Base-by-base conservation (phyloP, 73 alveolate genomes). In the Paramecium octaurelia region DNA sequence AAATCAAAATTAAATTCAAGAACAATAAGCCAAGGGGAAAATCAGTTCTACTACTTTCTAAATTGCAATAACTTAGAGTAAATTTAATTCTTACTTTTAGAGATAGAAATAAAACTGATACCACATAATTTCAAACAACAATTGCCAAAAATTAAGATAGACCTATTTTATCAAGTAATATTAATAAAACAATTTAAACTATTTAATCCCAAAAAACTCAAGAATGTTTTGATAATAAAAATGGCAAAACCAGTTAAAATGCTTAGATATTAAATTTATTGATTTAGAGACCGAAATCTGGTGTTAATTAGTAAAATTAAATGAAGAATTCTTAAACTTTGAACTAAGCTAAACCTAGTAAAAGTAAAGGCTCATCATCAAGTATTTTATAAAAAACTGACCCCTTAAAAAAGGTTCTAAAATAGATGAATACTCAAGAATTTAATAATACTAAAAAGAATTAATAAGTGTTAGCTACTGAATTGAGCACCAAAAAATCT, bases 51-150 rank as follows among this genome's bases (percentile, higher is more conserved):
- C 40, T 73, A 73, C 35, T 73, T 34, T 34, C 9, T 73, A 0
- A 73, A 73, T 73, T 73, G 34, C 59, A 73, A 73, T 36, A 73
- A 73, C 36, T 18, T n/a, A 73, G 34, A 73, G 87, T 73, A 73
- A 73, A 35, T 73, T 36, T 29, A 14, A 35, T 29, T 40, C 38
- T 36, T 14, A 54, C 69, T 73, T 29, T 24, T 73, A 73, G 87
- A 36, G 42, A 18, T 1, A 73, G 87, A 73, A 73, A 20, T 36
- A 73, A 73, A 73, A 73, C 87, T 16, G 87, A 73, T 20, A 36
- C 64, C 12, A 73, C 87, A n/a, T 38, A 73, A 5, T 73, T 20
- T 14, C 18, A 43, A 73, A 73, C 87, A 14, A 21, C 18, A 5
- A 29, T 12, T 36, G 40, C 68, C 18, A 73, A 73, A 73, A 40